phyloP scores from a whole-genome alignment of 2,329 filamentous ascomycete genomes.

The Coniochaeta prunicola region DNA sequence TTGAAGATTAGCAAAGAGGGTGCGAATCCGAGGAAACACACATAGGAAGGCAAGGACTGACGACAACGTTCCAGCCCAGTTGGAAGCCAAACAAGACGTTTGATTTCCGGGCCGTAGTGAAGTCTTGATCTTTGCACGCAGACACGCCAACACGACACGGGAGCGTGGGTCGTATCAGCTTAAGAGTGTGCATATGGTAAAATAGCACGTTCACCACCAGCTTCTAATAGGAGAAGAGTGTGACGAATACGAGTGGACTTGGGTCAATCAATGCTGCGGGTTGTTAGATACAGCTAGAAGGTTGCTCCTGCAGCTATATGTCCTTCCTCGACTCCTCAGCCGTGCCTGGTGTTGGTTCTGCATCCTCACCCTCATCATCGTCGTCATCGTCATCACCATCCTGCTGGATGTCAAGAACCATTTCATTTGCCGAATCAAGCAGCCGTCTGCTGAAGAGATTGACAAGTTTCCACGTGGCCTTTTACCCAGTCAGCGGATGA shows the following conservation, averaged over 20 bases:
- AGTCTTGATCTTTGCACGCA: conserved; percentile 77
- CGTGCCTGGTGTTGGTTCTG: conserved; percentile 9
- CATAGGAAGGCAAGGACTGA: conserved; percentile 18
- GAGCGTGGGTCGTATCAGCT: conserved; percentile 78
- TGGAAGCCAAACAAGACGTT: conserved; percentile 42
- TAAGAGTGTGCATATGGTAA: conserved; percentile 73
- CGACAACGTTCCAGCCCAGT: conserved; percentile 19
- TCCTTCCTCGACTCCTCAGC: conserved; percentile 17
- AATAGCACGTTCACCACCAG: background rate
- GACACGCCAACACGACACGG: conserved; percentile 93
- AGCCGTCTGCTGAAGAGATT: conserved; percentile 63
- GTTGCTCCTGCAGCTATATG: conserved; percentile 8
- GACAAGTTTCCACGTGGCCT: conserved; percentile 79
- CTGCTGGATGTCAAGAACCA: conserved; percentile 73
- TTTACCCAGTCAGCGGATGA: conserved; percentile 11
- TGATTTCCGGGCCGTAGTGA: conserved; percentile 30
- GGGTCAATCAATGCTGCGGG: background rate
- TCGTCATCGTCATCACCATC: conserved; percentile 51
- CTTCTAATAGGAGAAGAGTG: background rate
- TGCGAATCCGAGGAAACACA: conserved; percentile 14
- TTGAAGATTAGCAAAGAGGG: conserved; percentile 18
- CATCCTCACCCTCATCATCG: conserved; percentile 38
- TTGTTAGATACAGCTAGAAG: background rate
- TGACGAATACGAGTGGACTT: background rate
- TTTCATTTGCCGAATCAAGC: conserved; percentile 72